Base-by-base conservation (phyloP, 208 protist species). In the Acanthamoeba healyi region DNA sequence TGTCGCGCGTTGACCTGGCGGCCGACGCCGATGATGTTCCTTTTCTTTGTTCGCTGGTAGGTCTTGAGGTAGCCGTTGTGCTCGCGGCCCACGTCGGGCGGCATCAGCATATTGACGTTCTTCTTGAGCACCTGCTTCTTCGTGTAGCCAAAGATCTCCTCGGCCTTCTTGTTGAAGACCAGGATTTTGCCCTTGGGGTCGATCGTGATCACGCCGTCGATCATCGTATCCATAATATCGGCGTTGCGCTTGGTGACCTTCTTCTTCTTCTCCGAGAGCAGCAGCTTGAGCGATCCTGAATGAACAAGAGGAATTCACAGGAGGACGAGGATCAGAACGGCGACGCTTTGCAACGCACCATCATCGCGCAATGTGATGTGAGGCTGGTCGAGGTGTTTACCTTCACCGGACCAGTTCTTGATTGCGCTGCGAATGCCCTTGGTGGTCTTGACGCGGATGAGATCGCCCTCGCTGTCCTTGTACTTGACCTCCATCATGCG, bases 101-200 rank as follows among this genome's bases (percentile, higher is more conserved):
- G 95, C 96, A 97, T 96, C 24, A 98, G 54, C 87, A 98, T 94
- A 36, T 70, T 65, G 29, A 98, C 93, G 74, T 97, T 97, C 46
- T 96, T 97, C 56, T 95, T 95, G 32, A 97, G 95, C 22, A 96
- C 82, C 82, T 92, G n/a, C 82, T 97, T 86, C n/a, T 77, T 63
- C 32, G 36, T 19, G 49, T 86, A 79, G 58, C 93, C 92, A 22
- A 96, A 67, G 14, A 49, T 17, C 49, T 87, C 56, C 70, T 94
- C 87, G 38, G 95, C 32, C 29, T 67, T 63, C 56, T 90, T 70
- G 94, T 97, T 97, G 79, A 96, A 94, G 15, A 94, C 42, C 51
- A 94, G 24, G 26, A 97, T 91, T 32, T 54, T 95, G 49, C 96
- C 96, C 34, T 74, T 94, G 7, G n/a, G 19, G 93, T 96, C 58